Evolutionary conservation across 2,329 filamentous ascomycete genomes (phyloP), one percentile per base, ranked within the genome.

Genomic region (Gliomastix tumulicola): DNA sequence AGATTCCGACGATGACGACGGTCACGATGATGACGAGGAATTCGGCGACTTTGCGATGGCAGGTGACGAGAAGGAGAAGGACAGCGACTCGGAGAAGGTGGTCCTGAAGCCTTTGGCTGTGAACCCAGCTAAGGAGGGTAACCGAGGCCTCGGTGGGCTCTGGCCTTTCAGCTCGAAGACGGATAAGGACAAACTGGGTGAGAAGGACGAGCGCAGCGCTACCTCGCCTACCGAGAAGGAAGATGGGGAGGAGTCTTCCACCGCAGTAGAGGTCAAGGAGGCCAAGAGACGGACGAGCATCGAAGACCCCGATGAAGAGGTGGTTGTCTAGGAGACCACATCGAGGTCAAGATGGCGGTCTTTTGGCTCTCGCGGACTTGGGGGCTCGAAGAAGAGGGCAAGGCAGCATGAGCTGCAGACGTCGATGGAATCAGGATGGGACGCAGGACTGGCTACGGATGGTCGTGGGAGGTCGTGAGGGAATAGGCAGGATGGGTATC

Each of bases 21-120:
- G 71, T 12, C 65, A 74, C 11, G 71, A 76, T 6, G 71, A 76
- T 20, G 76, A 79, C 28, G 77, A 83, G 43, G 79, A 81, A 48
- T 76, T 84, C 59, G 80, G 79, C 12, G 81, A 84, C 40, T 83
- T 83, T 46, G 78, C 76, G 44, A 76, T 83, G 62, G 73, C 78
- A 10, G 77, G 80, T 51, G 62, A 69, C 35, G 62, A 61, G 10
- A 46, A 49, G 19, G 45, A 48, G 5, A 50, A 44, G 7, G 48
- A 51, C 21, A 54, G 55, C 21, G 46, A 48, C 4, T 51, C 54
- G 6, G 60, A 66, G 11, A 63, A 60, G 19, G 59, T 69, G n/a
- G 62, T 79, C 3, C 55, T 78, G 38, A 71, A 73, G 45, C 75
- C 75, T 3, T 59, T 76, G 4, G 65, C 71, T 0, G 62, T 77